These are phyloP conservation scores for Daphne laureola DNA, from an alignment of 441 rosid genomes.

Conservation along the genomic window DNA sequence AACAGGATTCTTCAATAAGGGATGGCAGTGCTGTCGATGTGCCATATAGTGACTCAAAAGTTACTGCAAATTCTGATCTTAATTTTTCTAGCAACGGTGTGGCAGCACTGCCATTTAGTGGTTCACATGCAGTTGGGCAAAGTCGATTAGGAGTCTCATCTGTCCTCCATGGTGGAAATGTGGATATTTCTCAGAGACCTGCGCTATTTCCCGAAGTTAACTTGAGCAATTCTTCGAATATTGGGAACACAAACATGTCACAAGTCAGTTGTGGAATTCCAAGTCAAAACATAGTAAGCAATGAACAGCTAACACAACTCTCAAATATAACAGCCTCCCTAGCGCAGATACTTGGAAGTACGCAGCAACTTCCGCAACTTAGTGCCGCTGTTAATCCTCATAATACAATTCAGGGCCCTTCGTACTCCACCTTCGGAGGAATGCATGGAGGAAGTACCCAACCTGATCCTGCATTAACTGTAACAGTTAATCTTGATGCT, in stretches of 20 bases:
- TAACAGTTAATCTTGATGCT: conserved; percentile 26
- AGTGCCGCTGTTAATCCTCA: conserved; percentile 42
- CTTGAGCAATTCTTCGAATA: conserved; percentile 14
- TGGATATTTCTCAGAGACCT: conserved; percentile 27
- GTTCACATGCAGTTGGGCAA: conserved; percentile 37
- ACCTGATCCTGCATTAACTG: conserved; percentile 23
- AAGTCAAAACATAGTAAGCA: conserved; percentile 39
- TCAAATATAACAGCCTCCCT: conserved; percentile 69
- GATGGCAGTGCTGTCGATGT: conserved; percentile 24
- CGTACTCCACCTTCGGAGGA: conserved; percentile 26
- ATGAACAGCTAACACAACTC: conserved; percentile 52
- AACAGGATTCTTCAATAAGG: conserved; percentile 23
- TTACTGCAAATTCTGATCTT: conserved; percentile 24
- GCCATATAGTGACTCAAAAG: conserved; percentile 20
- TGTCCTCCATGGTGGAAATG: conserved; percentile 28
- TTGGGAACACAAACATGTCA: conserved; percentile 22
- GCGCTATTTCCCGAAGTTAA: conserved; percentile 23
- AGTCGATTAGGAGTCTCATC: conserved; percentile 27
- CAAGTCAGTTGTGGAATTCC: conserved; percentile 27
- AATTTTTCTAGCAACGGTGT: conserved; percentile 25
- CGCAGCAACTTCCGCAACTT: conserved; percentile 70
- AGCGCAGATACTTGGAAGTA: conserved; percentile 67
- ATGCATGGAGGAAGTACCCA: conserved; percentile 27
- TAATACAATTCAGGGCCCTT: conserved; percentile 28
- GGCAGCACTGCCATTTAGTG: conserved; percentile 32